phyloP scores from a whole-genome alignment of 345 rosid genomes.

The Eucalyptus cladocalyx region DNA sequence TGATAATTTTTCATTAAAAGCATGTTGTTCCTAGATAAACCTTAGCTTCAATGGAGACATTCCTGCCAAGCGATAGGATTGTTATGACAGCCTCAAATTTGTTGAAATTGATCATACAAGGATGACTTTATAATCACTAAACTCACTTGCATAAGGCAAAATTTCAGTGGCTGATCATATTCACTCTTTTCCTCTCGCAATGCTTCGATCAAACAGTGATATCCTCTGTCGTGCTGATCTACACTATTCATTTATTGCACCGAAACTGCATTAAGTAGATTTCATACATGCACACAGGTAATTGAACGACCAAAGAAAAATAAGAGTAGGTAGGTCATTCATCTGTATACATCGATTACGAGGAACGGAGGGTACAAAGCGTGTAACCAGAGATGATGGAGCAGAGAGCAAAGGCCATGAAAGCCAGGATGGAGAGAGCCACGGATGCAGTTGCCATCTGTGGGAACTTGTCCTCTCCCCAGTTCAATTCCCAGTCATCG shows the following conservation, averaged over 20 bases:
- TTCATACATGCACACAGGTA: neutral
- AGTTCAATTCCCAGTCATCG: conserved; percentile 74
- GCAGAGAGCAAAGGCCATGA: conserved; percentile 55
- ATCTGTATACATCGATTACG: neutral
- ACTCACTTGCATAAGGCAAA: neutral
- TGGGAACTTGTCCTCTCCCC: conserved; percentile 83
- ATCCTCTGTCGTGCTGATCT: neutral
- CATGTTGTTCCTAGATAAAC: neutral
- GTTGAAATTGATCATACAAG: neutral
- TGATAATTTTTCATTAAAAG: neutral
- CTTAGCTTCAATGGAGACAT: neutral
- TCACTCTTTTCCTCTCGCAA: neutral
- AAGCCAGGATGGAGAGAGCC: conserved; percentile 49
- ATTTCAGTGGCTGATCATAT: neutral
- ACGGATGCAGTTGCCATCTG: conserved; percentile 70
- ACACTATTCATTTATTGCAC: neutral
- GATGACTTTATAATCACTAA: neutral
- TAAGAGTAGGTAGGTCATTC: neutral
- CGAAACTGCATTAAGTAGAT: neutral
- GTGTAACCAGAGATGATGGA: conserved; percentile 63
- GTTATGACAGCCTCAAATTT: neutral
- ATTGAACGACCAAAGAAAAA: neutral
- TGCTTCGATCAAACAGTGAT: neutral
- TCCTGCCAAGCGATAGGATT: neutral
- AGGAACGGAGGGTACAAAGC: conserved; percentile 34